phyloP scores from a whole-genome alignment of 1,284 basidiomycete species.

The Leccinum griseonigrum region DNA sequence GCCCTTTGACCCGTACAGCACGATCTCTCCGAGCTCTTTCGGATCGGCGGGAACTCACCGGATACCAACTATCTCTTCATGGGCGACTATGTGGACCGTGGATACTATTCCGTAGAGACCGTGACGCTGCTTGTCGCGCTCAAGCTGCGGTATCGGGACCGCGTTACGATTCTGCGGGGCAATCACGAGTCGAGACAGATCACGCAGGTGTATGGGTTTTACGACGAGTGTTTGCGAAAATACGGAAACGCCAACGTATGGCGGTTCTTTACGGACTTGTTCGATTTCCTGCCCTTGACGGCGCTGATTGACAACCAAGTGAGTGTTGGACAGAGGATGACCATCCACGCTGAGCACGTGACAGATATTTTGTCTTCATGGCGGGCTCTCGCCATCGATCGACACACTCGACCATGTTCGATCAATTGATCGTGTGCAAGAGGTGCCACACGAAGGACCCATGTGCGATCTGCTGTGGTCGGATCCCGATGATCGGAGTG shows the following conservation, averaged over 20 bases:
- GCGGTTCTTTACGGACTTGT: constrained; percentile 99
- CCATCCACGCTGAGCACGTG: constrained; percentile 13
- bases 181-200: constrained; percentile 99
- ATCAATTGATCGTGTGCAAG: constrained; percentile 97
- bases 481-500: constrained; percentile 98
- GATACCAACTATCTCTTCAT: constrained; percentile 99
- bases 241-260: constrained; percentile 99
- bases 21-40: constrained; percentile 98
- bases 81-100: constrained; percentile 99
- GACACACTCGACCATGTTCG: constrained; percentile 99
- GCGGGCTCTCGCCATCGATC: constrained; percentile 97
- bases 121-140: constrained; percentile 98
- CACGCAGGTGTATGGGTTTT: constrained; percentile 99
- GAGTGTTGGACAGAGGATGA: constrained; percentile 35
- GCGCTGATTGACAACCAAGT: constrained; percentile 99
- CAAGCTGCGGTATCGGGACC: constrained; percentile 97
- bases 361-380: constrained; percentile 99
- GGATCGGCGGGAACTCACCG: constrained; percentile 98
- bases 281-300: constrained; percentile 96
- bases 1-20: constrained; percentile 56
- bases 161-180: constrained; percentile 96
- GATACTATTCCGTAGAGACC: constrained; percentile 99
- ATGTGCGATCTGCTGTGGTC: constrained; percentile 99
- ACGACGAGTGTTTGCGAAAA: constrained; percentile 99
- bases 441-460: constrained; percentile 98